Evolutionary conservation across 2,329 filamentous ascomycete genomes (phyloP), one percentile per base, ranked within the genome.

Genomic region (Orbilia ellipsospora): DNA sequence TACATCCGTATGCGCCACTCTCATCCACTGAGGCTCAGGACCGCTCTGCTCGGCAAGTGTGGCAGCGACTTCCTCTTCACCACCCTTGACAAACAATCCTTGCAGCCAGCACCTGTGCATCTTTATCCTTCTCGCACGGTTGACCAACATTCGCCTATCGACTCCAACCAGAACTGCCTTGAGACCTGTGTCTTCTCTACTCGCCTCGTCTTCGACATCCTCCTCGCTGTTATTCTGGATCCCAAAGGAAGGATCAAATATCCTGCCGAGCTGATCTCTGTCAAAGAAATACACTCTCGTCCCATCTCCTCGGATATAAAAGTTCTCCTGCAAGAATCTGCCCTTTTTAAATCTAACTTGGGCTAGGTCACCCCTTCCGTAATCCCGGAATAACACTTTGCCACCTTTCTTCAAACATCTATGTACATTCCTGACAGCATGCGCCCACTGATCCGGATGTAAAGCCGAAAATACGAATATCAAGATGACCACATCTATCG

Each of bases 21-120:
- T 72, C 73, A 77, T 77, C 73, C 73, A 77, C 28, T 72, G 67
- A 8, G 73, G 73, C 54, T 72, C 65, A 15, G 65, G 66, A 3
- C 66, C 73, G 13, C 40, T 67, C 62, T 72, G 65, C 28, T 77
- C 51, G 15, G 23, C 61, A 10, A 66, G 40, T 4, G 73, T 72
- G n/a, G 59, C 57, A 54, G 60, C 28, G 0, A 72, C 65, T 31
- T 70, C 73, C 16, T 67, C 67, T 26, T 77, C 73, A 10, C 67
- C 66, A 12, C 74, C 74, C 84, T 94, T 94, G 80, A 86, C 88
- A 82, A 95, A 96, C 2, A 89, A 88, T 31, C 91, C 92, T 83
- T 96, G 92, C 82, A 96, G 88, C 93, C 95, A 99, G 85, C 94
- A 98, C 76, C 95, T 89, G 83, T 98, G 98, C 95, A 99, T 99